A percentile compares a stretch with the other conserved stretches of the same genome.
These are phyloP conservation scores for Salicornia ramosissima DNA, from an alignment of 148 eudicot species.

Conservation along the genomic window DNA sequence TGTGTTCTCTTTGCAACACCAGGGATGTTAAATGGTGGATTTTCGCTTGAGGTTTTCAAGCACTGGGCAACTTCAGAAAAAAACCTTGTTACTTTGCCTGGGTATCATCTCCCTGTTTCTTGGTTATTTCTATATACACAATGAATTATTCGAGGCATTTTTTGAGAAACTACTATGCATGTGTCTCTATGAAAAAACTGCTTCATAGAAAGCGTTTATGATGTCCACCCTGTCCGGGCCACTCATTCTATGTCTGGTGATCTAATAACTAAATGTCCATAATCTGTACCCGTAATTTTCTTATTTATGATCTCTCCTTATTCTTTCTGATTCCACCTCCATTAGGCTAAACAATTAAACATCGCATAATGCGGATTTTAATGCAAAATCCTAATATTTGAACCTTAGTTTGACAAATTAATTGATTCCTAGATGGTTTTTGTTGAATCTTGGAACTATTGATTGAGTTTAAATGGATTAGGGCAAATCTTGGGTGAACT, in stretches of 20 bases:
- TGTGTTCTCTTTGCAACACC: slow-evolving; percentile 99
- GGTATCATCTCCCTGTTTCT: slow-evolving; percentile 35
- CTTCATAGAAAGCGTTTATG: too few relatives aligned
- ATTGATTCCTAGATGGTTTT: too few relatives aligned
- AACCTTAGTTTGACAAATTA: too few relatives aligned
- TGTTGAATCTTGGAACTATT: too few relatives aligned
- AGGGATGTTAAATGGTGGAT: slow-evolving; percentile 90
- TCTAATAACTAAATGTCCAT: not conserved
- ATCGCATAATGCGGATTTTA: too few relatives aligned
- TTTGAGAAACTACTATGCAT: not conserved
- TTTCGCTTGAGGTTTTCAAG: slow-evolving; percentile 93
- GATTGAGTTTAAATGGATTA: too few relatives aligned
- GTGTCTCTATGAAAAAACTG: too few relatives aligned
- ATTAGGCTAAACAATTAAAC: too few relatives aligned
- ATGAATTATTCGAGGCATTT: not conserved
- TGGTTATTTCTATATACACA: not conserved
- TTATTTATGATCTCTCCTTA: not conserved
- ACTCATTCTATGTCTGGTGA: too few relatives aligned
- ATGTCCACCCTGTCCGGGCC: too few relatives aligned
- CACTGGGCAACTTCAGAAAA: slow-evolving; percentile 88
- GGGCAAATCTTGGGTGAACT: too few relatives aligned
- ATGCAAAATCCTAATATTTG: too few relatives aligned
- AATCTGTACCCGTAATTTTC: not conserved
- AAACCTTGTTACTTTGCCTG: slow-evolving; percentile 83
- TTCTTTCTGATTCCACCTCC: not conserved